Evolutionary conservation across 768 basidiomycete species (phyloP).

Genomic region (Boletus insuetus): DNA sequence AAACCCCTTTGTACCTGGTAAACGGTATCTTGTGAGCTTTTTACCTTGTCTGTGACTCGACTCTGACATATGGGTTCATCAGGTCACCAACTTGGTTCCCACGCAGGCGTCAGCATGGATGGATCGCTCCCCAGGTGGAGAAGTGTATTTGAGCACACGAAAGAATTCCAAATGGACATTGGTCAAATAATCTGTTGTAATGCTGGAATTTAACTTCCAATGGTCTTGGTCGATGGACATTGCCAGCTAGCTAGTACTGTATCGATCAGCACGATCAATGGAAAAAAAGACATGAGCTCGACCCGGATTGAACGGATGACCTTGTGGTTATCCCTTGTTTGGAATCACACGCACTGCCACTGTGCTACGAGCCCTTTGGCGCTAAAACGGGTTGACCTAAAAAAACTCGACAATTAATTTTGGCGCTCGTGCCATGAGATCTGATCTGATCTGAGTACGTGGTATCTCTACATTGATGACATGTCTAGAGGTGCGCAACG

Average conservation of each 20-base stretch:
- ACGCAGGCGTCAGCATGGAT: constrained; percentile 72
- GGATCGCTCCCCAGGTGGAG: constrained; percentile 52
- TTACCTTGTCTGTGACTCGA: background rate
- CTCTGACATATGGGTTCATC: background rate
- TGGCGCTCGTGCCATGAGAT: no score
- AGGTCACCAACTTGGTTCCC: constrained; percentile 67
- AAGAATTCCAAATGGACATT: constrained; percentile 64
- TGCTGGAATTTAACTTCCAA: background rate
- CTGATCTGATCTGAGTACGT: background rate
- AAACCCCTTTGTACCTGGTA: constrained; percentile 56
- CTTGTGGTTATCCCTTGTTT: constrained; percentile 33
- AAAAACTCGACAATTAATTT: no score
- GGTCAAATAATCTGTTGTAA: constrained; percentile 6
- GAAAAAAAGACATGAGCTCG: constrained; percentile 26
- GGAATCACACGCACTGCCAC: constrained; percentile 37
- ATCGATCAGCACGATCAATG: no score
- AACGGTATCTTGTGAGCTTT: constrained; percentile 61
- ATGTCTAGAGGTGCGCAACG: background rate
- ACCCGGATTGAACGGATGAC: constrained; percentile 47
- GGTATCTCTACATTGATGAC: background rate
- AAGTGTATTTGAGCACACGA: constrained; percentile 69
- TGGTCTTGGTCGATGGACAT: no score
- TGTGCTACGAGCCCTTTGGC: constrained; percentile 25
- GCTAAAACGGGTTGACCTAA: no score
- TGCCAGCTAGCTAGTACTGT: no score